A percentile compares a stretch with the other conserved stretches of the same genome.
These are phyloP conservation scores for Ophioceras dolichostomum DNA, from an alignment of 2,329 filamentous ascomycete species.

Conservation along the genomic window DNA sequence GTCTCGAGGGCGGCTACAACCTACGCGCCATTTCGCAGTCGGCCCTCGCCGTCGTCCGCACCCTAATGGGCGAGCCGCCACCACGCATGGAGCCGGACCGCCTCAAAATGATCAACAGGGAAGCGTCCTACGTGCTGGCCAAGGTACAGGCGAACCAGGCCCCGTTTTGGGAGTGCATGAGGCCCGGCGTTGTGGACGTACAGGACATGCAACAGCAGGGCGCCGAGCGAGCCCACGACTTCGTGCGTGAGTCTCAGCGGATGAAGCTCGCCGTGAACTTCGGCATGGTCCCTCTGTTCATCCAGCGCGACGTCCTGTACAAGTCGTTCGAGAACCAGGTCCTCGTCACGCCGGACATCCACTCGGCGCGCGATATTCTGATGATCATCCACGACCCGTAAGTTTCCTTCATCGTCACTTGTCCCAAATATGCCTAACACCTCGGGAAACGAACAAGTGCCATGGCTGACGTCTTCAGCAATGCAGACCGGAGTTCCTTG, in stretches of 20 bases:
- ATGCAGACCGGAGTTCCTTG: constrained; percentile 55
- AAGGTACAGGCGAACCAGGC: constrained; percentile 49
- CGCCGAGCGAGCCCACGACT: constrained; percentile 60
- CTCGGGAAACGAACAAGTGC: too few relatives aligned
- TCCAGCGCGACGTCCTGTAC: constrained; percentile 61
- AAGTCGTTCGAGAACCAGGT: constrained; percentile 80
- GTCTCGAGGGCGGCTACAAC: constrained; percentile 93
- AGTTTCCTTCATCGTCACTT: too few relatives aligned
- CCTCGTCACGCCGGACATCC: constrained; percentile 62
- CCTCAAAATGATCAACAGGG: constrained; percentile 43
- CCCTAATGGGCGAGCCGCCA: constrained; percentile 91
- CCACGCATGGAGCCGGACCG: constrained; percentile 31
- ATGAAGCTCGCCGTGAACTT: constrained; percentile 58
- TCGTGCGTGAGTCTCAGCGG: constrained; percentile 67
- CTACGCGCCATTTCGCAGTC: constrained; percentile 85
- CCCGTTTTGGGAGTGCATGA: constrained; percentile 80
- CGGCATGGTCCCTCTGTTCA: constrained; percentile 68
- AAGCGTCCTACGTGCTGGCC: constrained; percentile 42
- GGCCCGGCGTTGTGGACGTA: constrained; percentile 49
- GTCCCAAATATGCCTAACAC: too few relatives aligned
- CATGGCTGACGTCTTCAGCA: constrained; percentile 9
- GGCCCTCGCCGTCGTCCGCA: constrained; percentile 79
- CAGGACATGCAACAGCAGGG: constrained; percentile 37
- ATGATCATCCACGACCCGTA: constrained; percentile 87
- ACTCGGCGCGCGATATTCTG: constrained; percentile 54